Base-by-base conservation (phyloP, 192 early-diverging fungal genomes). In the Spizellomyces punctatus region DNA sequence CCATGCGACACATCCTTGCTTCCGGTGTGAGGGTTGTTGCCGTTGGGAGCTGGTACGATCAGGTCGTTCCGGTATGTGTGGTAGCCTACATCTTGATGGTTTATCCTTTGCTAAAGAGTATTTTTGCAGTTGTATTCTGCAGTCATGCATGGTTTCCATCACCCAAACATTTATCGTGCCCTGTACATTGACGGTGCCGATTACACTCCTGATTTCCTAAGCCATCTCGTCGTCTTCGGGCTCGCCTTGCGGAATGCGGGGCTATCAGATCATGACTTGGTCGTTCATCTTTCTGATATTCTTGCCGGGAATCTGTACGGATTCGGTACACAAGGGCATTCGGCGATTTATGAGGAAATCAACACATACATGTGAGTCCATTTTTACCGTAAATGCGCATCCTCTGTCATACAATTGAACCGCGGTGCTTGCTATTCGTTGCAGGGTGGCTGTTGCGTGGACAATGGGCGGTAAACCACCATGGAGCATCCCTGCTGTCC, bases 31-130 rank as follows among this genome's bases (percentile, higher is more conserved):
- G 92, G n/a, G 75, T 92, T 21, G 86, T 91, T 5, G 85, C 91
- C 19, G 83, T 96, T 8, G 95, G 91, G 4, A 91, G 89, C 6
- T 91, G 95, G 94, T 92, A 95, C 67, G 96, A 99, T 72, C 95
- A 99, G 76, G 96, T 96, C 0, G 96, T 99, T 0, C 96, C 96
- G 6, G 91, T 95, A 76, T 92, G 93, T 8, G 89, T 88, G 0
- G 80, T 91, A 6, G 42, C 6, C 4, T 7, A 19, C 7, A 56
- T 56, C 54, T 56, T n/a, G 54, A n/a, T 49, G 78, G 93, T 73
- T 84, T 87, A 14, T 82, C 87, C 4, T 74, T 89, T 10, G 7
- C 46, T 63, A 44, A 43, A 27, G 22, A 10, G 6, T 76, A 19
- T 67, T n/a, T 8, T 8, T 45, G 36, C 52, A 76, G 73, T 50